Evolutionary conservation across 139 green algal genomes (phyloP).

Genomic region (Auxenochlorella pyrenoidosa): DNA sequence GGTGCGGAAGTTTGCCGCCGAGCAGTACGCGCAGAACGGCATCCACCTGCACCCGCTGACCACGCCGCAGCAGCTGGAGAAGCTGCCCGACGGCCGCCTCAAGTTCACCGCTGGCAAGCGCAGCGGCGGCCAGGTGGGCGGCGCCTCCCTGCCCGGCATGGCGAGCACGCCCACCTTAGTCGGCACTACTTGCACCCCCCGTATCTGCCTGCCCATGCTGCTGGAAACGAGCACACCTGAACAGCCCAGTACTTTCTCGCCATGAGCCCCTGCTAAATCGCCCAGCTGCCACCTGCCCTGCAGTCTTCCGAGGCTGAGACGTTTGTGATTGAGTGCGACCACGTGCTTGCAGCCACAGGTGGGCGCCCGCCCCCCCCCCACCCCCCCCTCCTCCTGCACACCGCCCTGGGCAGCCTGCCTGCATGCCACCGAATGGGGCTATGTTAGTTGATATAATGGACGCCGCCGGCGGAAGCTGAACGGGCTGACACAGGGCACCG

Average conservation of each 20-base stretch:
- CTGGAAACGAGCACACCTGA: no score
- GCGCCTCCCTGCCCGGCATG: neutral
- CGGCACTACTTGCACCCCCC: neutral
- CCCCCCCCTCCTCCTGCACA: no score
- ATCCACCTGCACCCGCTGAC: slow-evolving; percentile 52
- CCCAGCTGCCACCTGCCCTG: neutral
- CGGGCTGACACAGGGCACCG: no score
- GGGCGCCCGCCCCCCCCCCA: neutral
- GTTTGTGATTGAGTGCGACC: slow-evolving; percentile 25
- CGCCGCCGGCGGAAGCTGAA: no score
- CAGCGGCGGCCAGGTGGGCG: slow-evolving; percentile 3
- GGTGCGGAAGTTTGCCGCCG: slow-evolving; percentile 39
- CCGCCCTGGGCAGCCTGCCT: no score
- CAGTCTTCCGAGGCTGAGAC: slow-evolving; percentile 11
- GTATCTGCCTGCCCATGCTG: neutral
- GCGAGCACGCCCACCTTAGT: no score
- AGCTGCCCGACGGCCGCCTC: slow-evolving; percentile 27
- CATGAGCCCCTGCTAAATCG: no score
- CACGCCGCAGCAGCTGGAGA: slow-evolving; percentile 28
- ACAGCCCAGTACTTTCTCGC: no score
- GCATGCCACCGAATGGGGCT: no score
- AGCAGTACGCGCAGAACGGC: slow-evolving; percentile 58
- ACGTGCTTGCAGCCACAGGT: slow-evolving; percentile 45
- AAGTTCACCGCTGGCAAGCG: slow-evolving; percentile 19
- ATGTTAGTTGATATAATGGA: no score